A percentile compares a stretch with the other conserved stretches of the same genome.
These are phyloP conservation scores for Komagataella pseudopastoris DNA, from an alignment of 805 yeast genomes.

Conservation along the genomic window DNA sequence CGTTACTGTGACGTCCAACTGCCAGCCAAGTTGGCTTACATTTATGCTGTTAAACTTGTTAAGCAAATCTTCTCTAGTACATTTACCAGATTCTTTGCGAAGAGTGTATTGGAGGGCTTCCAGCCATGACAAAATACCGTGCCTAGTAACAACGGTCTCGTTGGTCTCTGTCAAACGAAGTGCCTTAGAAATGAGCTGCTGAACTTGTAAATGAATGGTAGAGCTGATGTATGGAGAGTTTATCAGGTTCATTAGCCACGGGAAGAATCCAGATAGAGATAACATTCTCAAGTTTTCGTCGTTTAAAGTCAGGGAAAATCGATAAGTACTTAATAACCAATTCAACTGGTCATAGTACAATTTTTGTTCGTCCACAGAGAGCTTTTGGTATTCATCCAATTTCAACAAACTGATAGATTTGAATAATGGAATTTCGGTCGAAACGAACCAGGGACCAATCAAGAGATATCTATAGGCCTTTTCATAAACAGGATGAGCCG, in stretches of 20 bases:
- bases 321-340: slow-evolving; percentile 44
- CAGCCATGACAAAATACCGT: not conserved
- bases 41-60: not conserved
- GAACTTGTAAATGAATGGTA: slow-evolving; percentile 24
- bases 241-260: slow-evolving; percentile 45
- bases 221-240: slow-evolving; percentile 34
- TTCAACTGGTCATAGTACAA: slow-evolving; percentile 38
- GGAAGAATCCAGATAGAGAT: slow-evolving; percentile 43
- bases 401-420: slow-evolving; percentile 20
- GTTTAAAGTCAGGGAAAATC: slow-evolving; percentile 15
- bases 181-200: slow-evolving; percentile 28
- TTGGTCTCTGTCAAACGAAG: slow-evolving; percentile 23
- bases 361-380: not conserved
- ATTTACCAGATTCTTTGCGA: not conserved
- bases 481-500: slow-evolving; percentile 67
- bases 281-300: slow-evolving; percentile 39
- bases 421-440: slow-evolving; percentile 31
- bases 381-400: slow-evolving; percentile 9
- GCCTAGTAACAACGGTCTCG: slow-evolving; percentile 12
- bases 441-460: slow-evolving; percentile 31
- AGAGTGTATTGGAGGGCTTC: not conserved
- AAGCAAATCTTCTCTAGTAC: not conserved
- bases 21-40: not conserved
- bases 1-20: not conserved
- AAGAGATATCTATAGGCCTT: slow-evolving; percentile 54